These are phyloP conservation scores for Cyclotella cryptica DNA, from an alignment of 108 stramenopile genomes.

Conservation along the genomic window DNA sequence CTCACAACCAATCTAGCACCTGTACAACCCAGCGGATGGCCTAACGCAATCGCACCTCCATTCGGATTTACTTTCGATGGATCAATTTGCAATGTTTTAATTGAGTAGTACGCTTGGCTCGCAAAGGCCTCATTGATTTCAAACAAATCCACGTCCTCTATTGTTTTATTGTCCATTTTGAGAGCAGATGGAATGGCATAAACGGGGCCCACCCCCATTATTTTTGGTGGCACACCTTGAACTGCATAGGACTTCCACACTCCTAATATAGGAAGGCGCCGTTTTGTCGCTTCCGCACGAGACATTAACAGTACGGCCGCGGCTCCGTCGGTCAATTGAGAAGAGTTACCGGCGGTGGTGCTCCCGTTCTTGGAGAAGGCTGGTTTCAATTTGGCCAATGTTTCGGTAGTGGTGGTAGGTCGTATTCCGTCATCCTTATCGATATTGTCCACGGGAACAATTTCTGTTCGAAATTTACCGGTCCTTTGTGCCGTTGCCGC, in stretches of 20 bases:
- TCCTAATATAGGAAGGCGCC: constrained; percentile 79
- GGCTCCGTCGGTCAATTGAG: constrained; percentile 96
- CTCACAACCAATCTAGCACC: constrained; percentile 94
- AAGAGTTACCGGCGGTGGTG: constrained; percentile 94
- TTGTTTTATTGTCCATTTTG: constrained; percentile 52
- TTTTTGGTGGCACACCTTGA: constrained; percentile 88
- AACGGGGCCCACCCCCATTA: constrained; percentile 96
- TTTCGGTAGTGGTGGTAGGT: constrained; percentile 74
- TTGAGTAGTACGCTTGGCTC: constrained; percentile 84
- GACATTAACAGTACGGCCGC: constrained; percentile 94
- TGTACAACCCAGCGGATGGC: constrained; percentile 96
- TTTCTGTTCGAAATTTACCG: constrained; percentile 90
- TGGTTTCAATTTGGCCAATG: constrained; percentile 80
- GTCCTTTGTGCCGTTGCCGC: constrained; percentile 79
- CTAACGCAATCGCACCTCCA: constrained; percentile 97
- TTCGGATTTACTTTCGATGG: constrained; percentile 92
- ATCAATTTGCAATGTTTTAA: constrained; percentile 67
- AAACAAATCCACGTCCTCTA: constrained; percentile 90
- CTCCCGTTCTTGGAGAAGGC: constrained; percentile 86
- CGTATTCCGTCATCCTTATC: constrained; percentile 94
- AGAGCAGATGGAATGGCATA: constrained; percentile 93
- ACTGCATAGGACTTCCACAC: constrained; percentile 86
- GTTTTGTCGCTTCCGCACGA: constrained; percentile 68
- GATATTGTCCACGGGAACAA: constrained; percentile 82
- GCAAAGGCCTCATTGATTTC: constrained; percentile 99